Evolutionary conservation across 495 filamentous ascomycete genomes (phyloP), one percentile per base, ranked within the genome.

Genomic region (Hyphodiscus hymeniophilus): DNA sequence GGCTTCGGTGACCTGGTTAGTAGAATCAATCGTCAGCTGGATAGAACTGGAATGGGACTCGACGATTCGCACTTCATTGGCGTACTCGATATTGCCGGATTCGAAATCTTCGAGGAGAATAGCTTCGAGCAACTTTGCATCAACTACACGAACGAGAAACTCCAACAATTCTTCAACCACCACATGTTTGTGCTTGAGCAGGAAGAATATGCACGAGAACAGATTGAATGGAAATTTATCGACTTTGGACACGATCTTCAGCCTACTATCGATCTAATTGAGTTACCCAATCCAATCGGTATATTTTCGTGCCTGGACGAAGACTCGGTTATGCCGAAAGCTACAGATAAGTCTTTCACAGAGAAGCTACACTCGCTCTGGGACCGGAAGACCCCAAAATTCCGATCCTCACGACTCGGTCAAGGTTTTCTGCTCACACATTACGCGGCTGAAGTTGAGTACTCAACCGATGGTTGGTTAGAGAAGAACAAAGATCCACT

Each of bases 171-270:
- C 63, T 99, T 99, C 75, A 99, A 99, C 51, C 94, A 99, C 56
- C 94, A 99, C 69, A 99, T 99, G 94, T 99, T 99, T 63, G 94
- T 99, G 17, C 68, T 99, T 17, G 94, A 99, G 60, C 94, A 99
- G 60, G 94, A 99, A 61, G 94, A 99, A 64, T 99, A 99, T 65
- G 90, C 94, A 13, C 69, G 90, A 41, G 94, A 99, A 61, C 87
- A 95, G 63, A 99, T 99, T 56, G 91, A 99, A 66, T 99, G 94
- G 94, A 88, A 96, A 60, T 99, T 99, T 61, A 97, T 99, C 60
- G 94, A 99, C 60, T 99, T 99, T 61, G 94, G 94, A 31, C 88
- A 86, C 50, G 94, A 99, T 60, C 70, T 99, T 15, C 94, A 99
- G 66, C 94, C 94, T 2, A 99, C 94, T 3, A 99, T 99, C 56